Percentiles rank a stretch among this genome's conserved stretches.
Conservation (phyloP, 139 green algal species). For the Spirogloea muscicola region DNA sequence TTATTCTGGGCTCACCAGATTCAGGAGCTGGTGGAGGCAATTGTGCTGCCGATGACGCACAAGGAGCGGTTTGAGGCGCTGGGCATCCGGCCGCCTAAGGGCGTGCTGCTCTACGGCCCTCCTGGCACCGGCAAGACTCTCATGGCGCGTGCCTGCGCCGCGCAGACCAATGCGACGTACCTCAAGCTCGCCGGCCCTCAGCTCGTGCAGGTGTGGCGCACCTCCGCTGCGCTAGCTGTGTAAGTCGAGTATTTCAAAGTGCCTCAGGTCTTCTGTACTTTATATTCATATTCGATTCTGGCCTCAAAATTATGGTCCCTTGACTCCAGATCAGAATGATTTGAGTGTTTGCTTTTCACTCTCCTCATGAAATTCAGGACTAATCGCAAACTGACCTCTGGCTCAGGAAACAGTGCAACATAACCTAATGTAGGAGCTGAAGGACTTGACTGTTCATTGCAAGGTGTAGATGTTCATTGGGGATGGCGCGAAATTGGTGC, state of each 20-base stretch:
- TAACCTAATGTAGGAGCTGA: no score
- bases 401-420: no score
- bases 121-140: constrained; percentile 94
- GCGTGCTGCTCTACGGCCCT: constrained; percentile 85
- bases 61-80: constrained; percentile 85
- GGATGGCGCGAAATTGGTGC: constrained; percentile 96
- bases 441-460: no score
- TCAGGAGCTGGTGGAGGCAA: constrained; percentile 94
- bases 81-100: constrained; percentile 94
- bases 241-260: no score
- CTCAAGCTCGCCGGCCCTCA: constrained; percentile 97
- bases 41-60: constrained; percentile 98
- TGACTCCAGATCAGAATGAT: no score
- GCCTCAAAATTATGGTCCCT: no score
- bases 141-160: constrained; percentile 85
- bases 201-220: constrained; percentile 72
- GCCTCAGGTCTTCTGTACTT: no score
- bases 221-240: no score
- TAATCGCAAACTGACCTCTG: no score
- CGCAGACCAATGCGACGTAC: constrained; percentile 97
- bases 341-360: no score
- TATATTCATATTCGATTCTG: no score
- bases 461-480: constrained; percentile 96
- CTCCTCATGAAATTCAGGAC: no score
- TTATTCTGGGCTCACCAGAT: constrained; percentile 30